A percentile compares a stretch with the other conserved stretches of the same genome.
Evolutionary conservation across 164 flowering plant genomes (phyloP).

Genomic region (Malania oleifera): DNA sequence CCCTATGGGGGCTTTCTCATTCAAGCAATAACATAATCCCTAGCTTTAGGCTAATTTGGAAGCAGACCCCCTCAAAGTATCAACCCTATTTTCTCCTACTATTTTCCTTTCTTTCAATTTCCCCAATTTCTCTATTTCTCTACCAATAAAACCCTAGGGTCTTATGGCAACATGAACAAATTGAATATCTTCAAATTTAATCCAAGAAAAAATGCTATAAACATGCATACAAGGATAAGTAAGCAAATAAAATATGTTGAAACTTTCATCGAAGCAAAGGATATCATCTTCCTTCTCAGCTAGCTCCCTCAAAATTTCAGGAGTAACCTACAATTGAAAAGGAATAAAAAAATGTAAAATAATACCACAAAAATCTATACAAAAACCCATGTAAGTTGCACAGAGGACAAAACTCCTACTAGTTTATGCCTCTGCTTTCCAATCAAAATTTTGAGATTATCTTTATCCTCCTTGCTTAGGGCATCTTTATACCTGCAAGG

Average conservation of each 20-base stretch:
- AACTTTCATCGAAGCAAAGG: too few species aligned
- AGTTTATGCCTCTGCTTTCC: slow-evolving; percentile 63
- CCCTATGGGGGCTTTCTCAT: too few species aligned
- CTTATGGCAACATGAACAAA: too few species aligned
- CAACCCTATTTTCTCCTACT: too few species aligned
- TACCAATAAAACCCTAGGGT: too few species aligned
- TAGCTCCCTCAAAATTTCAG: slow-evolving; percentile 81
- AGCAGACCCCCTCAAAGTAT: too few species aligned
- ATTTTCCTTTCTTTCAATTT: too few species aligned
- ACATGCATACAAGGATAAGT: neutral
- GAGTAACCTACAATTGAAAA: slow-evolving; percentile 58
- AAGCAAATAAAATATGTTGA: too few species aligned
- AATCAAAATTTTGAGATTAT: slow-evolving; percentile 48
- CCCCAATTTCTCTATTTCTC: too few species aligned
- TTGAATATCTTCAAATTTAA: neutral
- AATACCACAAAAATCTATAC: neutral
- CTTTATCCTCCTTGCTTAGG: slow-evolving; percentile 68
- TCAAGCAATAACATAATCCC: too few species aligned
- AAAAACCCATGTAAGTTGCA: neutral
- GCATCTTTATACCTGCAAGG: slow-evolving; percentile 76
- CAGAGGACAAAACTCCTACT: slow-evolving; percentile 33
- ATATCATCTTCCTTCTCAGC: slow-evolving; percentile 83
- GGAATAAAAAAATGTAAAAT: neutral
- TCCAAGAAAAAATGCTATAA: too few species aligned
- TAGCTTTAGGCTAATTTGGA: too few species aligned